Base-by-base conservation (phyloP, 495 filamentous ascomycete genomes). In the Neurospora sp. region DNA sequence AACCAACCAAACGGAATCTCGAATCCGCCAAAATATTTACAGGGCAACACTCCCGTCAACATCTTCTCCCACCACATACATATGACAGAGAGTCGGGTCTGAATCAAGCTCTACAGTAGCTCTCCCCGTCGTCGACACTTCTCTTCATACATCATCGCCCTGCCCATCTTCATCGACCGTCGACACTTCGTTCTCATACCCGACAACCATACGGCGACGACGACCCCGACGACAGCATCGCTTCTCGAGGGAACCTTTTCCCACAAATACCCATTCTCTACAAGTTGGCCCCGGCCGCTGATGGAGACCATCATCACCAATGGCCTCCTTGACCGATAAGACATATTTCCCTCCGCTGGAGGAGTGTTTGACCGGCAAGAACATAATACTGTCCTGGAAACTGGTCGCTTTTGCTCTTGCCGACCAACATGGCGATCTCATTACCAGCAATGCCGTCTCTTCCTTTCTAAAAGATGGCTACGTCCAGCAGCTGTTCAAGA, bases 381-480 rank as follows among this genome's bases (percentile, higher is more conserved):
- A 74, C 69, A 73, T 80, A 68, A 75, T 86, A 71, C 73, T 86
- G 83, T 86, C 94, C 69, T 97, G 94, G 94, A 89, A 86, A 78
- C 83, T 87, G 70, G 89, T 90, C 68, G 93, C 91, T 73, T 85
- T 87, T 37, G 88, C 89, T 14, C 84, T 93, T 45, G 87, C 85
- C 78, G 86, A 90, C 71, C 77, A 84, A 18, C 79, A 85, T 22
- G 77, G 79, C 70, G 80, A 85, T 73, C 79, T 81, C 69, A 83
- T 87, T 39, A 83, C 86, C 74, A 83, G 80, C 71, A 74, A 82
- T 70, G 82, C 82, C 73, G 81, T 93, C 70, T 77, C 86, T 40
- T 82, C 85, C 69, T 95, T 94, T 80, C 83, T 96, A 71, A 87
- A 85, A 71, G 90, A 93, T 74, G 85, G 86, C 74, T 86, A 90